Percentiles rank a stretch among this genome's conserved stretches.
phyloP scores from a whole-genome alignment of 164 flowering plant genomes.

The Santalum album region DNA sequence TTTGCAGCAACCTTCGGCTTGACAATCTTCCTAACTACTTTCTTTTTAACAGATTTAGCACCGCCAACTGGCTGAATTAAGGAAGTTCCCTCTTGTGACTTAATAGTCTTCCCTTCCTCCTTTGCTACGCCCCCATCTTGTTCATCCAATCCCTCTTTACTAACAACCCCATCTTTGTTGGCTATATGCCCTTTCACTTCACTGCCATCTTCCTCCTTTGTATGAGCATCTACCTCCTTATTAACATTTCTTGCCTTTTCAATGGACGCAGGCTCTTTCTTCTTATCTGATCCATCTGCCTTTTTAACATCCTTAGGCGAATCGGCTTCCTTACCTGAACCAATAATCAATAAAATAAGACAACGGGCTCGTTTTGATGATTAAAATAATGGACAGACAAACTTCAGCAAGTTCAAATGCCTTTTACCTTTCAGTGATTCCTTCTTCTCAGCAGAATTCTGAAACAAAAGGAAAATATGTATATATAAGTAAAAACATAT shows the following conservation, averaged over 20 bases:
- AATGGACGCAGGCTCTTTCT: conserved; percentile 22
- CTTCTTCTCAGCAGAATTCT: conserved; percentile 47
- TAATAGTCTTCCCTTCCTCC: conserved; percentile 15
- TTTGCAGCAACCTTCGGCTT: conserved; percentile 52
- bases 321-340: conserved; percentile 22
- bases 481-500: not conserved
- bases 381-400: not conserved
- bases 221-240: too few relatives aligned
- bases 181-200: conserved; percentile 12
- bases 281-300: conserved; percentile 21
- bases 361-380: not conserved
- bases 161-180: conserved; percentile 14
- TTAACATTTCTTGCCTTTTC: conserved; percentile 17
- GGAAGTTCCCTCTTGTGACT: conserved; percentile 24
- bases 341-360: not conserved
- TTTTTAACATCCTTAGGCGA: conserved; percentile 18
- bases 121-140: conserved; percentile 15
- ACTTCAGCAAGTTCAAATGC: not conserved
- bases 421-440: conserved; percentile 41
- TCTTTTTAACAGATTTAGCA: conserved; percentile 54
- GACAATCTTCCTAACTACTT: conserved; percentile 53
- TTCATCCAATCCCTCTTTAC: conserved; percentile 13
- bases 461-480: conserved; percentile 6
- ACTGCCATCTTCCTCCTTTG: conserved; percentile 15
- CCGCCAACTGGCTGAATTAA: conserved; percentile 19